Evolutionary conservation across 805 yeast species (phyloP), one percentile per base, ranked within the genome.

Genomic region (Starmerella bombicola): DNA sequence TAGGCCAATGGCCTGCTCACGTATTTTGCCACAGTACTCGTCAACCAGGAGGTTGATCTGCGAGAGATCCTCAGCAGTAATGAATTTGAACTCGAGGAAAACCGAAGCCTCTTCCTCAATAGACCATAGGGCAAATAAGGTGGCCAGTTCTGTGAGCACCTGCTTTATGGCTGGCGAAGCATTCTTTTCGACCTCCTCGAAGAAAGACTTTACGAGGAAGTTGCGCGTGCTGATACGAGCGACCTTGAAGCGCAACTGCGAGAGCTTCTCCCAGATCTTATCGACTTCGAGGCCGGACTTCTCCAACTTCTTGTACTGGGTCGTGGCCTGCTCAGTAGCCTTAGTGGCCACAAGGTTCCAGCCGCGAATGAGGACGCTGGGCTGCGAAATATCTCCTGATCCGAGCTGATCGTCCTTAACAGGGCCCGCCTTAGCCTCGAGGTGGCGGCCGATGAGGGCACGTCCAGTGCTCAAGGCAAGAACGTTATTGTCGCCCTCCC

Each of bases 401-500:
- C 55, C 52, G 38, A 36, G 46, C 26, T 41, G 16, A 32, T 37
- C 17, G 3, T 30, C 32, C 19, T 33, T 26, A 23, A 40, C 35
- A 17, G 49, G 45, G 18, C 41, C 37, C 22, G 53, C 35, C 42
- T 48, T 42, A 40, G 70, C 67, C 12, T 69, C 70, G n/a, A 69
- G 67, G 29, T 51, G 53, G 53, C 68, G 65, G 42, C 71, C 72
- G 48, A 77, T 65, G 30, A 78, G 66, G 20, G 91, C 74, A 59
- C 88, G 77, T 43, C 95, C 96, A 44, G 84, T 74, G 40, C 84
- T 78, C 61, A 83, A 74, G 2, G 85, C 80, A 49, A 86, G 68
- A 33, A 86, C 79, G 55, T 77, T 85, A 66, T 86, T 86, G 62
- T 86, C 96, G 61, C 96, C 96, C 66, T 86, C 96, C 96, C 96